Evolutionary conservation across 2,329 filamentous ascomycete genomes (phyloP).

Genomic region (Chaetomiaceae sp.): DNA sequence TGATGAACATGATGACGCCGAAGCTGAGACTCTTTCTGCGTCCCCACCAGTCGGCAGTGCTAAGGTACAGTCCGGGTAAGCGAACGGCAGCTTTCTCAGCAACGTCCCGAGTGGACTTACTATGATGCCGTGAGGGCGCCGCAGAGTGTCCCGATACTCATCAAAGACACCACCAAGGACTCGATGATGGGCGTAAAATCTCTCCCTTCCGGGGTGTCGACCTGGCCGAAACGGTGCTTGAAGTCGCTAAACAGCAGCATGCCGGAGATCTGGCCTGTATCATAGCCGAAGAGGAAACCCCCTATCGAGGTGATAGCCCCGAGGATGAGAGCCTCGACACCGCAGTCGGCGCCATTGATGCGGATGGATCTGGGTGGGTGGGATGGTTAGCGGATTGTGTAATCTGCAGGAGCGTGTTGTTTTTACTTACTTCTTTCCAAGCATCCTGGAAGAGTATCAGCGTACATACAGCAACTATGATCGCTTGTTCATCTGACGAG

Average conservation of each 20-base stretch:
- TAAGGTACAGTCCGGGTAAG: neutral
- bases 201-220: slow-evolving; percentile 36
- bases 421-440: slow-evolving; percentile 20
- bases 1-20: slow-evolving; percentile 25
- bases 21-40: slow-evolving; percentile 23
- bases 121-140: slow-evolving; percentile 25
- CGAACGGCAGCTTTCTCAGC: neutral
- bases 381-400: neutral
- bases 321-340: slow-evolving; percentile 24
- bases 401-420: neutral
- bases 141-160: slow-evolving; percentile 26
- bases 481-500: neutral
- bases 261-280: slow-evolving; percentile 56
- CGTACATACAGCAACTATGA: neutral
- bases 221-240: slow-evolving; percentile 50
- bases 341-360: slow-evolving; percentile 28
- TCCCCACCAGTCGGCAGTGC: slow-evolving; percentile 26
- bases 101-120: slow-evolving; percentile 8
- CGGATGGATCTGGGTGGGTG: slow-evolving; percentile 24
- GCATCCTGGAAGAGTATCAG: slow-evolving; percentile 9
- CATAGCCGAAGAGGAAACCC: slow-evolving; percentile 60
- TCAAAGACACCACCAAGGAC: slow-evolving; percentile 52
- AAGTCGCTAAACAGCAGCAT: slow-evolving; percentile 52
- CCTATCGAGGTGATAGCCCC: slow-evolving; percentile 39
- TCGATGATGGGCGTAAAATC: slow-evolving; percentile 41